Percentiles rank a stretch among this genome's conserved stretches.
These are phyloP conservation scores for Discostella pseudostelligera DNA, from an alignment of 108 stramenopile species.

Conservation along the genomic window DNA sequence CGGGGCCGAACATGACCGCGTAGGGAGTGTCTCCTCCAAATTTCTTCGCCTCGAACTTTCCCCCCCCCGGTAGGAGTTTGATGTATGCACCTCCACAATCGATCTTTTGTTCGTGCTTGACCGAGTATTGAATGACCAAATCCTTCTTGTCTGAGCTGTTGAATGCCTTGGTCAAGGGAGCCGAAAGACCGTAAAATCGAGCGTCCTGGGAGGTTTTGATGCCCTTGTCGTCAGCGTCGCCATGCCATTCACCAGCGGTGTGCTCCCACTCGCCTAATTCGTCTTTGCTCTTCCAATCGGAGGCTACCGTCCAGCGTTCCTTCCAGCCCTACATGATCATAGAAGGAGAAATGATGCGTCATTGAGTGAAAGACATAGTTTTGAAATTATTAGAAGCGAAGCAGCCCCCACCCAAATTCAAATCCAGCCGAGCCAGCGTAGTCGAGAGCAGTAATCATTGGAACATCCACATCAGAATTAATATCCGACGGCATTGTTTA, in stretches of 20 bases:
- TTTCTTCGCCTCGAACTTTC: constrained; percentile 67
- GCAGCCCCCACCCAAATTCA: too few relatives aligned
- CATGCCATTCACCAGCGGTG: constrained; percentile 92
- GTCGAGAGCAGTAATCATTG: too few relatives aligned
- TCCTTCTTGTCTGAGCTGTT: constrained; percentile 84
- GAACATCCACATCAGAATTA: too few relatives aligned
- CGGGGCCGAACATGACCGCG: constrained; percentile 99
- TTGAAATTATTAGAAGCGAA: too few relatives aligned
- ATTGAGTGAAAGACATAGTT: too few relatives aligned
- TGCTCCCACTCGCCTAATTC: constrained; percentile 95
- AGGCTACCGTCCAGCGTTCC: constrained; percentile 89
- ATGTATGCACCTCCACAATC: constrained; percentile 99
- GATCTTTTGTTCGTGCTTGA: constrained; percentile 97
- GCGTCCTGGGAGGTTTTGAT: constrained; percentile 92
- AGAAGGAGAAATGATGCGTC: too few relatives aligned
- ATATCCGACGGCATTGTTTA: too few relatives aligned
- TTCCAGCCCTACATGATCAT: constrained; percentile 59
- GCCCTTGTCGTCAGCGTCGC: constrained; percentile 88
- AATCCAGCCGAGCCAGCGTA: too few relatives aligned
- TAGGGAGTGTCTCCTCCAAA: constrained; percentile 99
- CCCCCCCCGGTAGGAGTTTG: constrained; percentile 89
- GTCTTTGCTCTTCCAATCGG: constrained; percentile 88
- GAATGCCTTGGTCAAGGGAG: constrained; percentile 82
- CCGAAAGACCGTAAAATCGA: constrained; percentile 95
- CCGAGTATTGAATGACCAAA: constrained; percentile 94